phyloP scores from a whole-genome alignment of 805 yeast species.

The Yamadazyma ubonensis region DNA sequence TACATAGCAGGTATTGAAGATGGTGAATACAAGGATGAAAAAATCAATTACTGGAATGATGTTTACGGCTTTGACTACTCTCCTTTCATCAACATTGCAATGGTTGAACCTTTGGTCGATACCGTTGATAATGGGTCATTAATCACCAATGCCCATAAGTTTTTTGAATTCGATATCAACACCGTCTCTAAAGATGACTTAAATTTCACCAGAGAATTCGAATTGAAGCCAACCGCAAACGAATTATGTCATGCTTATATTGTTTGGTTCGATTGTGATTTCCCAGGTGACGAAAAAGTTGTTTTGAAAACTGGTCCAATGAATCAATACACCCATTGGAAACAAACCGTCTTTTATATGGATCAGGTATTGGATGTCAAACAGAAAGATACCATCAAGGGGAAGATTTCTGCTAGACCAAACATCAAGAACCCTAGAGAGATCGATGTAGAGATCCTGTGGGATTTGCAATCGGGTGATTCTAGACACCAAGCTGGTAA shows the following conservation, averaged over 20 bases:
- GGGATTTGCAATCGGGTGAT: conserved; percentile 47
- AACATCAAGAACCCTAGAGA: conserved; percentile 82
- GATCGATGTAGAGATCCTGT: conserved; percentile 73
- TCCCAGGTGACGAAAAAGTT: conserved; percentile 70
- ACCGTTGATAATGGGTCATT: conserved; percentile 74
- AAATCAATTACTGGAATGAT: conserved; percentile 91
- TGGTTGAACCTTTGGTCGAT: conserved; percentile 94
- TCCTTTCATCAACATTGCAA: conserved; percentile 82
- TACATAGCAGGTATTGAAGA: conserved; percentile 92
- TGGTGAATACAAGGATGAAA: conserved; percentile 86
- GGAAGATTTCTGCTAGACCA: conserved; percentile 74
- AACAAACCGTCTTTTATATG: conserved; percentile 92
- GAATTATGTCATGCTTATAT: conserved; percentile 87
- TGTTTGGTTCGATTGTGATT: conserved; percentile 93
- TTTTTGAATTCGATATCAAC: conserved; percentile 84
- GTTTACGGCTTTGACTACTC: conserved; percentile 96
- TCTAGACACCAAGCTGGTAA: conserved; percentile 58
- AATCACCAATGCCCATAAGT: conserved; percentile 69
- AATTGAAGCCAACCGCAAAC: conserved; percentile 68
- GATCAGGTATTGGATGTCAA: conserved; percentile 74
- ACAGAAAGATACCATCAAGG: conserved; percentile 72
- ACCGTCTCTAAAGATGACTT: conserved; percentile 82
- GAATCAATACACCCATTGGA: conserved; percentile 96
- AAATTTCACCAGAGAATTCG: conserved; percentile 70
- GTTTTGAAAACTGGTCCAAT: conserved; percentile 92